Conservation (phyloP, 352 stramenopile species). For the Phytophthora cryptogea region DNA sequence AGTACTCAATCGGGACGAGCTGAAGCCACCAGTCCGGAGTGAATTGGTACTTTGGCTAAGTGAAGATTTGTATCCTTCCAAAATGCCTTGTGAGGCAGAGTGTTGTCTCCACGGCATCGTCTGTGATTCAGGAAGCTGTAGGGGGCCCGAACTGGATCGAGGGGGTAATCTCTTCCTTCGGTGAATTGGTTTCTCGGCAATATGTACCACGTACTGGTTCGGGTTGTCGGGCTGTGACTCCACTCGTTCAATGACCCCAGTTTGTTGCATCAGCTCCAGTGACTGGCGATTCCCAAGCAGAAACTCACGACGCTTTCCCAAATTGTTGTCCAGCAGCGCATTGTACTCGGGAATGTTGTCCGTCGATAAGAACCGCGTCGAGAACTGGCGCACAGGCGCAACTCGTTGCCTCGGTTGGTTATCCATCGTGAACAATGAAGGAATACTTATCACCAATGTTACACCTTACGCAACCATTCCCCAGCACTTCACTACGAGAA, state of each 20-base stretch:
- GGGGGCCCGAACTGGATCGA: slow-evolving; percentile 14
- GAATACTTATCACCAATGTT: slow-evolving; percentile 1
- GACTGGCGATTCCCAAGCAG: slow-evolving; percentile 64
- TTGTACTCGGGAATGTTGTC: slow-evolving; percentile 79
- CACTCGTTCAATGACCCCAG: slow-evolving; percentile 62
- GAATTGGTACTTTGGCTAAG: background rate
- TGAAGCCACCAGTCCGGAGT: slow-evolving; percentile 1
- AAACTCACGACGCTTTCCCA: slow-evolving; percentile 70
- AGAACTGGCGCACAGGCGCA: slow-evolving; percentile 40
- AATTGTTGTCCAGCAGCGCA: slow-evolving; percentile 58
- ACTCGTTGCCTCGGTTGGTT: slow-evolving; percentile 16
- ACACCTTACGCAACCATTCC: slow-evolving; percentile 19
- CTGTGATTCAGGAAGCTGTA: slow-evolving; percentile 30
- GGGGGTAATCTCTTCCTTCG: slow-evolving; percentile 47
- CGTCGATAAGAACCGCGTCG: slow-evolving; percentile 63
- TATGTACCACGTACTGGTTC: slow-evolving; percentile 78
- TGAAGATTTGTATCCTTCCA: slow-evolving; percentile 5
- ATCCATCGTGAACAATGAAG: slow-evolving; percentile 16
- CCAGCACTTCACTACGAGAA: slow-evolving; percentile 1
- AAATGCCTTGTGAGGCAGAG: slow-evolving; percentile 1
- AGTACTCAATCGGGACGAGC: slow-evolving; percentile 3
- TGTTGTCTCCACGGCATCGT: slow-evolving; percentile 24
- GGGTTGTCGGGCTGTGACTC: slow-evolving; percentile 48
- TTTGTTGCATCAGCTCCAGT: slow-evolving; percentile 63
- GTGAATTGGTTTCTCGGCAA: slow-evolving; percentile 50